A percentile compares a stretch with the other conserved stretches of the same genome.
Evolutionary conservation across 495 filamentous ascomycete genomes (phyloP).

Genomic region (Daldinia vernicosa): DNA sequence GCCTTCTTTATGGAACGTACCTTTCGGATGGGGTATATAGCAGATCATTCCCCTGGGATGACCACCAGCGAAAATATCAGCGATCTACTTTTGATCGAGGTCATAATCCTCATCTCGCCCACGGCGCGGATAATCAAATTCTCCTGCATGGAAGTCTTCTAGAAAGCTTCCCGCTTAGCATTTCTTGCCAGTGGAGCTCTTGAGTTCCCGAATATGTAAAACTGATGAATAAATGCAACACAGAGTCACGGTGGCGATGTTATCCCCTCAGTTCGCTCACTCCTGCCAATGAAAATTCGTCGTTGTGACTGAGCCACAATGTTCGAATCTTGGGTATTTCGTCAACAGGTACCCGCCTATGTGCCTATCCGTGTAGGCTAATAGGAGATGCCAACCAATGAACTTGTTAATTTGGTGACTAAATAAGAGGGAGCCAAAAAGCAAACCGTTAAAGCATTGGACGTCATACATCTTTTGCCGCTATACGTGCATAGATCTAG

Average conservation of each 20-base stretch:
- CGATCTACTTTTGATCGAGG: background rate
- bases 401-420: background rate
- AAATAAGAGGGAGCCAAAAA: background rate
- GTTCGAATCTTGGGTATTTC: slow-evolving; percentile 3
- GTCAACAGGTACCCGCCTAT: background rate
- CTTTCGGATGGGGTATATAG: background rate
- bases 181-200: background rate
- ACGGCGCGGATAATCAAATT: slow-evolving; percentile 7
- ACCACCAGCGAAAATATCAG: background rate
- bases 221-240: slow-evolving; percentile 4
- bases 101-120: slow-evolving; percentile 11
- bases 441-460: background rate
- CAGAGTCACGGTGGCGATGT: background rate
- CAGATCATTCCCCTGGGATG: background rate
- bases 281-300: background rate
- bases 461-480: background rate
- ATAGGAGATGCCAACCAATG: slow-evolving; percentile 1
- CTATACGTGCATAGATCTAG: background rate
- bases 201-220: background rate
- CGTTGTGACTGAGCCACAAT: background rate
- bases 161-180: slow-evolving; percentile 12
- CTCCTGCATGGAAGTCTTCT: slow-evolving; percentile 24
- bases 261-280: background rate
- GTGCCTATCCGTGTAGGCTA: background rate
- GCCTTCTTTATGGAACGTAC: background rate